phyloP scores from a whole-genome alignment of 73 alveolate genomes.

The Paramecium biaurelia region DNA sequence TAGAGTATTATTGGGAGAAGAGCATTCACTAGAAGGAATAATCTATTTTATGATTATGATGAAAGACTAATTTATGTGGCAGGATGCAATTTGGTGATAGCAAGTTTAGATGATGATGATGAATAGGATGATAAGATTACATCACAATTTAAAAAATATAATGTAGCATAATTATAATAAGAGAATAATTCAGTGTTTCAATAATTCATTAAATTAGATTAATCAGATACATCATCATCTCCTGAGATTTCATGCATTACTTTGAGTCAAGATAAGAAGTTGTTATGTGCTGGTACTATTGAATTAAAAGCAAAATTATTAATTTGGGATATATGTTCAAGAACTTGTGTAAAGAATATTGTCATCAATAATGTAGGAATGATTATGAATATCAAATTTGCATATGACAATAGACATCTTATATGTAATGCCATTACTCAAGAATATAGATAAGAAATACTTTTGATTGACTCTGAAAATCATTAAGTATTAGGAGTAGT shows the following conservation, averaged over 20 bases:
- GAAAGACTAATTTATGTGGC: slow-evolving; percentile 91
- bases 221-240: slow-evolving; percentile 40
- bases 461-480: slow-evolving; percentile 78
- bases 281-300: slow-evolving; percentile 80
- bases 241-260: slow-evolving; percentile 85
- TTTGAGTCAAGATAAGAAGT: slow-evolving; percentile 75
- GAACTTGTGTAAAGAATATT: slow-evolving; percentile 69
- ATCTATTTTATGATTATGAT: slow-evolving; percentile 89
- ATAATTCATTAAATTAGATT: slow-evolving; percentile 59
- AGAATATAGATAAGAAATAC: slow-evolving; percentile 77
- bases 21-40: slow-evolving; percentile 94
- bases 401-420: slow-evolving; percentile 79
- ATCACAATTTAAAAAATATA: not conserved
- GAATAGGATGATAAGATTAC: slow-evolving; percentile 61
- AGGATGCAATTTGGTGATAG: slow-evolving; percentile 66
- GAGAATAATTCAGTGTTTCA: slow-evolving; percentile 27
- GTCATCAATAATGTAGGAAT: slow-evolving; percentile 69
- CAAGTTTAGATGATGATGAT: slow-evolving; percentile 74
- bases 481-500: slow-evolving; percentile 68
- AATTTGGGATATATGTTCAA: slow-evolving; percentile 90
- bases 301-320: slow-evolving; percentile 78
- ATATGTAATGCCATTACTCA: slow-evolving; percentile 79
- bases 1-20: slow-evolving; percentile 83
- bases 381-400: slow-evolving; percentile 75
- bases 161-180: not conserved